A percentile compares a stretch with the other conserved stretches of the same genome.
These are phyloP conservation scores for Pouteria campechiana DNA, from an alignment of 179 eudicot species.

Conservation along the genomic window DNA sequence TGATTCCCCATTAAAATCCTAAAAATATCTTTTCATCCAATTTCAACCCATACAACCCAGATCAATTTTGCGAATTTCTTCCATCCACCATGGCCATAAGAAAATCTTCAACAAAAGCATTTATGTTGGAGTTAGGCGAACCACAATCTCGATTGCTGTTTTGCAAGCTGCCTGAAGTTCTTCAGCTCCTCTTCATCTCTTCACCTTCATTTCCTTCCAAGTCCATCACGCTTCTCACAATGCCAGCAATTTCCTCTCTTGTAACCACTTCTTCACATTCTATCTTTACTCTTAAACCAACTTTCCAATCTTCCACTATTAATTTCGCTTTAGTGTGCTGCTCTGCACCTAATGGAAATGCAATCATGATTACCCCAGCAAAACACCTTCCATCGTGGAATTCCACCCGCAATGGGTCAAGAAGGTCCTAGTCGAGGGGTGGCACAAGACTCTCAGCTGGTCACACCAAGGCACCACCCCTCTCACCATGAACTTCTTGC, in stretches of 20 bases:
- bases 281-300: slow-evolving; percentile 27
- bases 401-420: slow-evolving; percentile 72
- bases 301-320: slow-evolving; percentile 44
- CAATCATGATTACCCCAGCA: slow-evolving; percentile 48
- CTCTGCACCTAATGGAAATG: slow-evolving; percentile 36
- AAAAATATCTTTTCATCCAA: too few species aligned
- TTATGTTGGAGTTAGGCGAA: slow-evolving; percentile 22
- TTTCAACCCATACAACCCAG: too few species aligned
- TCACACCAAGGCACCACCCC: slow-evolving; percentile 52
- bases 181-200: slow-evolving; percentile 21
- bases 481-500: too few species aligned
- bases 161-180: slow-evolving; percentile 2
- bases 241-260: slow-evolving; percentile 18
- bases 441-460: slow-evolving; percentile 37
- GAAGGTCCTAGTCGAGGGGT: slow-evolving; percentile 43
- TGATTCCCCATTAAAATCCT: too few species aligned
- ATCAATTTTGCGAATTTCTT: too few species aligned
- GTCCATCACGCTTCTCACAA: slow-evolving; percentile 39
- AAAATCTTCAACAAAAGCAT: slow-evolving; percentile 18
- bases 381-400: slow-evolving; percentile 34
- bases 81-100: too few species aligned
- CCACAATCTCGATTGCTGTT: slow-evolving; percentile 18
- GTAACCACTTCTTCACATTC: slow-evolving; percentile 8
- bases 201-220: slow-evolving; percentile 16
- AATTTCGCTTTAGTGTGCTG: slow-evolving; percentile 31